Percentiles rank a stretch among this genome's conserved stretches.
Evolutionary conservation across 345 rosid species (phyloP).

Genomic region (Turritis glabra): DNA sequence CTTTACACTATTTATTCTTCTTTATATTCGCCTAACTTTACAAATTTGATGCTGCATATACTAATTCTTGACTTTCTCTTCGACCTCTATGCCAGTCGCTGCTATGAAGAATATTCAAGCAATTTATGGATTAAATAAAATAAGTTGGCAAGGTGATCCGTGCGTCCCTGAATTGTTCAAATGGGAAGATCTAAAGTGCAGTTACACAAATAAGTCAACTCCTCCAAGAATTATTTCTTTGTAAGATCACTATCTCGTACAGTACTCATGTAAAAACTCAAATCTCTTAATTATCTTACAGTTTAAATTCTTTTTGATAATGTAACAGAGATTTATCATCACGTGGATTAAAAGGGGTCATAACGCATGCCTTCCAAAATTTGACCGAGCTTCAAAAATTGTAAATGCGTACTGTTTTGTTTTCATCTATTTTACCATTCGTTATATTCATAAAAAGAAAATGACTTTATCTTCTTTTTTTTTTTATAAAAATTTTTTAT

Average conservation of each 20-base stretch:
- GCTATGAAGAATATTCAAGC: background rate
- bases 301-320: background rate
- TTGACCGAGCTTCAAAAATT: constrained; percentile 34
- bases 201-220: constrained; percentile 22
- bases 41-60: too few species aligned
- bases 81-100: background rate
- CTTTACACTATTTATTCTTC: background rate
- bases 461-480: too few species aligned
- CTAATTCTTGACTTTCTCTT: background rate
- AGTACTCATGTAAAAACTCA: background rate
- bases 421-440: too few species aligned
- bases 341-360: constrained; percentile 40
- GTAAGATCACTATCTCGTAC: constrained; percentile 28
- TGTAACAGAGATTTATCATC: constrained; percentile 42
- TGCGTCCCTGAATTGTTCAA: background rate
- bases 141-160: background rate
- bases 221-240: constrained; percentile 44
- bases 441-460: too few species aligned
- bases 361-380: constrained; percentile 27
- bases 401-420: too few species aligned
- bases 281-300: background rate
- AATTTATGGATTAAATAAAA: background rate
- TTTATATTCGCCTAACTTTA: too few species aligned
- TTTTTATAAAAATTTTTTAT: too few species aligned
- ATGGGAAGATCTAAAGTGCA: constrained; percentile 38